A percentile compares a stretch with the other conserved stretches of the same genome.
Evolutionary conservation across 306 rosid genomes (phyloP).

Genomic region (Glycine tomentella): DNA sequence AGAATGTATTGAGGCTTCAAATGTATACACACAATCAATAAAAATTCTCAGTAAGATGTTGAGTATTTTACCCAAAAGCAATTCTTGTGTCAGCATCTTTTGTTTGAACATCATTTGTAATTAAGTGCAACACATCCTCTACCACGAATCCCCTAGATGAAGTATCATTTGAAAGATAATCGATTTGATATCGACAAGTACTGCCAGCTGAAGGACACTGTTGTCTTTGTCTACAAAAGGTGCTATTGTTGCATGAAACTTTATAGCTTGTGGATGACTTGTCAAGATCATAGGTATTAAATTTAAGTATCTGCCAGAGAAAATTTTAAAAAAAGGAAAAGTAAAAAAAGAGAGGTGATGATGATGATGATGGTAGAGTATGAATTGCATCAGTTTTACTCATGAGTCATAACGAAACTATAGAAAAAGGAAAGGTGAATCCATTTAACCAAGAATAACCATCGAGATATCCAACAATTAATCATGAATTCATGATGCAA

Average conservation of each 20-base stretch:
- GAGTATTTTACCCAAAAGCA: slow-evolving; percentile 68
- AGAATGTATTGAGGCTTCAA: slow-evolving; percentile 3
- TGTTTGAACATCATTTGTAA: slow-evolving; percentile 57
- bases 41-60: slow-evolving; percentile 12
- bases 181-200: slow-evolving; percentile 59
- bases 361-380: neutral
- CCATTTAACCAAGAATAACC: slow-evolving; percentile 7
- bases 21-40: neutral
- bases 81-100: slow-evolving; percentile 59
- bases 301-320: slow-evolving; percentile 51
- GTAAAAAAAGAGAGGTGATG: neutral
- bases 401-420: slow-evolving; percentile 2
- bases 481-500: neutral
- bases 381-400: slow-evolving; percentile 9
- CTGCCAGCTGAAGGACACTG: slow-evolving; percentile 60
- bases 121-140: slow-evolving; percentile 80
- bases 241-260: slow-evolving; percentile 66
- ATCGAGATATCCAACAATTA: slow-evolving; percentile 19
- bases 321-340: neutral
- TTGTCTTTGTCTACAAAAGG: slow-evolving; percentile 50
- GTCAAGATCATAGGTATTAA: slow-evolving; percentile 70
- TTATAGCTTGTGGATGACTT: slow-evolving; percentile 66
- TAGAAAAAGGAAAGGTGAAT: slow-evolving; percentile 3
- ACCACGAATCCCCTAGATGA: slow-evolving; percentile 76
- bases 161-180: slow-evolving; percentile 65